These are phyloP conservation scores for Candida andamanensis DNA, from an alignment of 805 yeast genomes.

Conservation along the genomic window DNA sequence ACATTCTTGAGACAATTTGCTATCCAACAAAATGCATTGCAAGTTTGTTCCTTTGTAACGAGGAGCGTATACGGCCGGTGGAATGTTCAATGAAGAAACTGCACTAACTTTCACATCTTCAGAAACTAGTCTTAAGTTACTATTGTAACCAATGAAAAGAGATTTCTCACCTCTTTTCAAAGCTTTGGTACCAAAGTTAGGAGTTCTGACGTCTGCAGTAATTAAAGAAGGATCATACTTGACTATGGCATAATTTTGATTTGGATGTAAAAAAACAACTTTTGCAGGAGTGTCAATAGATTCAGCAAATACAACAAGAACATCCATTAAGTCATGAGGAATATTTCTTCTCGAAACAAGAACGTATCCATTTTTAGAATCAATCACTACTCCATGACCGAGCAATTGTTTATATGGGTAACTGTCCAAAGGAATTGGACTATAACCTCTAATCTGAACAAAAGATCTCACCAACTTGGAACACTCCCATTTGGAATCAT, in stretches of 20 bases:
- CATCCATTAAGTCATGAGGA: slow-evolving; percentile 79
- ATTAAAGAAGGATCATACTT: slow-evolving; percentile 77
- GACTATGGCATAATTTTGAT: slow-evolving; percentile 77
- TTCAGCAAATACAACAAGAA: slow-evolving; percentile 77
- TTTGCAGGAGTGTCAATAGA: slow-evolving; percentile 75
- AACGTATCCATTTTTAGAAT: slow-evolving; percentile 74
- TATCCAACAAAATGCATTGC: slow-evolving; percentile 72
- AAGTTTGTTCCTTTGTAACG: slow-evolving; percentile 81
- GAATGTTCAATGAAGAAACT: slow-evolving; percentile 67
- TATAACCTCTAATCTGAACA: slow-evolving; percentile 60
- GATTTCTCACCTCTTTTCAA: slow-evolving; percentile 72
- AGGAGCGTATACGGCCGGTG: slow-evolving; percentile 63
- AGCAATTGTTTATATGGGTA: slow-evolving; percentile 55
- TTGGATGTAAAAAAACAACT: slow-evolving; percentile 81
- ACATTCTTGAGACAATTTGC: slow-evolving; percentile 66
- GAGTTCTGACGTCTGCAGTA: slow-evolving; percentile 65
- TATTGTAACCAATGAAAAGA: slow-evolving; percentile 77
- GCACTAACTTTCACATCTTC: slow-evolving; percentile 76
- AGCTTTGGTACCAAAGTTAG: slow-evolving; percentile 51
- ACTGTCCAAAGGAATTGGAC: slow-evolving; percentile 75
- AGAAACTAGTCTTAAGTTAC: slow-evolving; percentile 60
- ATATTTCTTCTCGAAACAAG: slow-evolving; percentile 72
- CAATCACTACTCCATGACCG: slow-evolving; percentile 77
- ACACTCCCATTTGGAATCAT: slow-evolving; percentile 38
- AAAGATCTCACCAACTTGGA: slow-evolving; percentile 59